These are phyloP conservation scores for Mortierella antarctica DNA, from an alignment of 192 early-diverging fungal species.

Conservation along the genomic window DNA sequence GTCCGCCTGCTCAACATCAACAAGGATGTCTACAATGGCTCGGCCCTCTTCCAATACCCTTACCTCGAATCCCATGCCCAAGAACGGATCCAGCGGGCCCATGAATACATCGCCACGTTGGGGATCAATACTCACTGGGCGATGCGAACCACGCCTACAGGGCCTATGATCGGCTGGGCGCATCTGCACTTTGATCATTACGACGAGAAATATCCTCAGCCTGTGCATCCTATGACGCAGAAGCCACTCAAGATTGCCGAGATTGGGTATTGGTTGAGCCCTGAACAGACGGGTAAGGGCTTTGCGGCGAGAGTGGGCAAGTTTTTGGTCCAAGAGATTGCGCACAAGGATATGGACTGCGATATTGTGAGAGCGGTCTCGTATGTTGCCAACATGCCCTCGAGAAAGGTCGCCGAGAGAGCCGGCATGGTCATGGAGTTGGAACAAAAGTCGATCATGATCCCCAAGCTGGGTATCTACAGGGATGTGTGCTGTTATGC, in stretches of 20 bases:
- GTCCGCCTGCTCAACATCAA: slow-evolving; percentile 42
- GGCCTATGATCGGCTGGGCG: slow-evolving; percentile 38
- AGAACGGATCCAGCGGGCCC: slow-evolving; percentile 26
- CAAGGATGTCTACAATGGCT: slow-evolving; percentile 40
- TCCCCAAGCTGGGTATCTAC: slow-evolving; percentile 20
- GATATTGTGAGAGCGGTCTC: slow-evolving; percentile 36
- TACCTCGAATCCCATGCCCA: slow-evolving; percentile 42
- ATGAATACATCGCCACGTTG: background rate
- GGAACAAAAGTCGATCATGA: slow-evolving; percentile 12
- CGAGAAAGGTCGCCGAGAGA: slow-evolving; percentile 24
- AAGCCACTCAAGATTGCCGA: slow-evolving; percentile 16
- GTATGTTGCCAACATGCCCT: slow-evolving; percentile 16
- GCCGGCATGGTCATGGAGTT: slow-evolving; percentile 28
- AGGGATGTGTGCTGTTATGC: slow-evolving; percentile 30
- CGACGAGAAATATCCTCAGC: background rate
- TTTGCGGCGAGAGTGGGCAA: slow-evolving; percentile 15
- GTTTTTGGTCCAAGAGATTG: slow-evolving; percentile 34
- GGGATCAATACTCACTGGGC: slow-evolving; percentile 47
- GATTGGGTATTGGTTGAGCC: slow-evolving; percentile 43
- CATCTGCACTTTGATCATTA: slow-evolving; percentile 20
- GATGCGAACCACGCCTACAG: slow-evolving; percentile 8
- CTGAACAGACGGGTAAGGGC: slow-evolving; percentile 25
- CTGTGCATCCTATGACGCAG: slow-evolving; percentile 9
- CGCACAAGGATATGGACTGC: slow-evolving; percentile 26
- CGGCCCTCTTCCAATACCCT: slow-evolving; percentile 29